Base-by-base conservation (phyloP, 1,284 basidiomycete genomes). In the Erythrobasidium hasegawianum region DNA sequence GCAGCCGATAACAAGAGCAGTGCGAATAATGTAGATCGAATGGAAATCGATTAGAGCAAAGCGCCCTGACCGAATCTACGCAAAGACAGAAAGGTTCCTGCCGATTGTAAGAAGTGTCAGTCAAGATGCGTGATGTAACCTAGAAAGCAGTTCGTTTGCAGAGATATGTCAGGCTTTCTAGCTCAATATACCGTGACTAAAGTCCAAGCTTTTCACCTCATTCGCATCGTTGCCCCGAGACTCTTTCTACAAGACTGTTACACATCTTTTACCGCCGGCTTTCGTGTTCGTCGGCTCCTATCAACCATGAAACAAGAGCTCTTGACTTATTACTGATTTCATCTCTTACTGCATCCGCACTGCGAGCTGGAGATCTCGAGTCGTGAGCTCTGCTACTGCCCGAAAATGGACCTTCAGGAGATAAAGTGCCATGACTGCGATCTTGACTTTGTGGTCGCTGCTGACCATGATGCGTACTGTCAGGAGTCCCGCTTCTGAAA, bases 251-350 rank as follows among this genome's bases (percentile, higher is more conserved):
- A 47, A 18, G 16, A 14, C 43, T 7, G 11, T 41, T 47, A 4
- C 43, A 47, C 5, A 18, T n/a, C 14, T 7, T 47, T 39, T 20
- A 61, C 24, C 18, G 11, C 18, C 27, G 11, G 49, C 18, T 50
- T 3, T 68, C 50, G 14, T 76, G 69, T 11, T 76, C 77, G 64
- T 90, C 88, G 18, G 85, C 87, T 39, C 89, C 90, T 70, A 92
- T 86, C 29, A 92, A 79, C 89, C 89, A 92, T 8, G 89, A 89
- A 57, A 92, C 43, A 18, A 47, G 43, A 18, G 43, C 43, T 24
- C 43, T 47, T 24, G 43, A 47, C 43, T 47, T 47, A 16, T 47
- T 47, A 24, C 43, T 47, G 80, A 80, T 57, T 80, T 79, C 27
- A 81, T n/a, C 52, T n/a, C 47, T 52, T 9, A 61, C 40, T 41